Conservation (phyloP, 352 stramenopile species). For the Phytophthora quininea region DNA sequence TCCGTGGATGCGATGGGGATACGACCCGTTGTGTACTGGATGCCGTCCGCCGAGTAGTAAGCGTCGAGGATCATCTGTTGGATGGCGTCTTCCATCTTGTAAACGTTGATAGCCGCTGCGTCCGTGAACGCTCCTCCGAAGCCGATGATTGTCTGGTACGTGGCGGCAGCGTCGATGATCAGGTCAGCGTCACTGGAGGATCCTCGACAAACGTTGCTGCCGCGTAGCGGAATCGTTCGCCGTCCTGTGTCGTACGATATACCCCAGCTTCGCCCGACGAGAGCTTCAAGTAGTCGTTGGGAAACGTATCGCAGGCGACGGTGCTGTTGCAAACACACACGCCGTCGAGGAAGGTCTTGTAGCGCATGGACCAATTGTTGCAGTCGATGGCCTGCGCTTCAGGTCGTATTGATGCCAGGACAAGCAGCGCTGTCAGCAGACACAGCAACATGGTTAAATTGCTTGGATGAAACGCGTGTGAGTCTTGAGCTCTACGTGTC, state of each 20-base stretch:
- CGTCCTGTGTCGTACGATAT: slow-evolving; percentile 51
- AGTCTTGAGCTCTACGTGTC: neutral
- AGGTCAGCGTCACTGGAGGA: slow-evolving; percentile 31
- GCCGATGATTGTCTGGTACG: slow-evolving; percentile 72
- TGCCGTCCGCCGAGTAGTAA: slow-evolving; percentile 66
- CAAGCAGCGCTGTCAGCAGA: neutral
- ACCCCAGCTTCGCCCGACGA: slow-evolving; percentile 37
- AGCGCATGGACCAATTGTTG: slow-evolving; percentile 49
- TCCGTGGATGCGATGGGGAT: slow-evolving; percentile 80
- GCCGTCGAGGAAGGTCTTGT: slow-evolving; percentile 48
- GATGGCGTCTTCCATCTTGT: slow-evolving; percentile 52
- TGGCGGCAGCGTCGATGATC: slow-evolving; percentile 37
- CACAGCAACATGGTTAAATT: neutral
- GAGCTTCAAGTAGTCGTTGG: slow-evolving; percentile 37
- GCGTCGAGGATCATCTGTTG: slow-evolving; percentile 64
- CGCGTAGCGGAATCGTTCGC: slow-evolving; percentile 54
- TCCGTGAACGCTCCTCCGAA: slow-evolving; percentile 90
- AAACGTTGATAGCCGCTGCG: slow-evolving; percentile 71
- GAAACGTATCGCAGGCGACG: slow-evolving; percentile 39
- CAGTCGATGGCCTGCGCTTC: slow-evolving; percentile 12
- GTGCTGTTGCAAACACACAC: slow-evolving; percentile 63
- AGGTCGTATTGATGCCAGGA: neutral
- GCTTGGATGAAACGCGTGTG: neutral
- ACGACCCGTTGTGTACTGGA: slow-evolving; percentile 73
- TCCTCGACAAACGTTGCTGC: slow-evolving; percentile 23